Base-by-base conservation (phyloP, 2,329 filamentous ascomycete genomes). In the Capronia americana region DNA sequence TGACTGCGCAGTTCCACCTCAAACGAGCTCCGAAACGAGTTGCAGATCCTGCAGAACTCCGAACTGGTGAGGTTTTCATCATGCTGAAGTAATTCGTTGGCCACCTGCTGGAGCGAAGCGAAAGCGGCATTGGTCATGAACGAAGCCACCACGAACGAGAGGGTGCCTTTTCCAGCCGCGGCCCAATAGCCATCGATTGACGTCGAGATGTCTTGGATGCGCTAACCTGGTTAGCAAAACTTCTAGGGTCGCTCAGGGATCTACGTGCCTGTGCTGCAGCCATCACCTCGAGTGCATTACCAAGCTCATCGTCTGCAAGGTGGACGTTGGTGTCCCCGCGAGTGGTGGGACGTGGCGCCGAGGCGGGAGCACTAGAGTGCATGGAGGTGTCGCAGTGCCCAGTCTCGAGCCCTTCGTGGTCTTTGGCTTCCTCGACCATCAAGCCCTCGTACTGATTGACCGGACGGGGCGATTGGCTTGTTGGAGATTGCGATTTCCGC, bases 101-200 rank as follows among this genome's bases (percentile, higher is more conserved):
- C 69, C 28, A 71, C 54, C 20, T 65, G 62, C 53, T 68, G 66
- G 23, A 73, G 66, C n/a, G 50, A 55, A 1, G 73, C 67, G 44
- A 71, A 71, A n/a, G 68, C 69, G n/a, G 69, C 70, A 57, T 73
- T 70, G 12, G 72, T 73, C 26, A 74, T 61, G 44, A 71, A 65
- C 12, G 72, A 63, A 17, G 72, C 72, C n/a, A 71, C 65, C n/a
- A 68, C 46, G 30, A 71, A 55, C 2, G 64, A 64, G 20, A 69
- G 59, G 2, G 69, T 54, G 26, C 70, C 70, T 54, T 66, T 64
- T 23, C 69, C 73, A 32, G 70, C 73, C 48, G 70, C 65, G 10
- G 67, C 44, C 74, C 74, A 75, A 24, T 62, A 67, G 28, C 56
- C 50, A 20, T 65, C 65, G 12, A 71, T 68, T 10, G 64, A 61